Evolutionary conservation across 1,284 basidiomycete genomes (phyloP).

Genomic region (Cronartium ribicola): DNA sequence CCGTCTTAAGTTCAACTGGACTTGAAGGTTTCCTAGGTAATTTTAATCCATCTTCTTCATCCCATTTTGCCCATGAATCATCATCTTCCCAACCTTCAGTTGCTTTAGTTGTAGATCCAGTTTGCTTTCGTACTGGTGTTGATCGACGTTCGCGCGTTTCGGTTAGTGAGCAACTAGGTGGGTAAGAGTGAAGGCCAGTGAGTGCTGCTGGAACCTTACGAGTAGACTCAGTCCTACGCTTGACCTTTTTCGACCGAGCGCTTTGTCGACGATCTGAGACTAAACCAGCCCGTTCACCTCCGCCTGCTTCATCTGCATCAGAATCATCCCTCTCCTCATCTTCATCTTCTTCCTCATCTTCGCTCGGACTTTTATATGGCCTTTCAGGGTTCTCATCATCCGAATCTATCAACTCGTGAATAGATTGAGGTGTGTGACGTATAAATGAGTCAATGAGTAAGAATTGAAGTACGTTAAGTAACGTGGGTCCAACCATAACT

Average conservation of each 20-base stretch:
- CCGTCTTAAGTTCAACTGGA: slow-evolving; percentile 12
- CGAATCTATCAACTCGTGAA: slow-evolving; percentile 14
- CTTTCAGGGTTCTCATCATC: slow-evolving; percentile 17
- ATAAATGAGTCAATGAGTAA: slow-evolving; percentile 38
- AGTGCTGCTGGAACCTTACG: slow-evolving; percentile 3
- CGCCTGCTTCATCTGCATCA: not conserved
- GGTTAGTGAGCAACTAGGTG: slow-evolving; percentile 2
- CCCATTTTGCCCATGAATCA: not conserved
- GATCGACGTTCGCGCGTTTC: slow-evolving; percentile 2
- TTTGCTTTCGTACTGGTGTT: not conserved
- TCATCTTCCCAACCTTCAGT: not conserved
- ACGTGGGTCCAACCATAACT: slow-evolving; percentile 38
- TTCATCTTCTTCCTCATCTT: slow-evolving; percentile 16
- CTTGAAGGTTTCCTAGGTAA: not conserved
- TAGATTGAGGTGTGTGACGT: slow-evolving; percentile 22
- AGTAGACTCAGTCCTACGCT: not conserved
- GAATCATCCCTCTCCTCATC: slow-evolving; percentile 12
- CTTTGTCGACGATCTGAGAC: not conserved
- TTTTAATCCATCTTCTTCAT: slow-evolving; percentile 6
- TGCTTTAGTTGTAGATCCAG: not conserved
- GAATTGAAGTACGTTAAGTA: slow-evolving; percentile 39
- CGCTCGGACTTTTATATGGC: not conserved
- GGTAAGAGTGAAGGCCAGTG: slow-evolving; percentile 23
- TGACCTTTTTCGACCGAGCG: not conserved
- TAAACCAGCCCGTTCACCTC: not conserved